Conservation (phyloP, 2,329 filamentous ascomycete species). For the Myriosclerotinia duriaeana region DNA sequence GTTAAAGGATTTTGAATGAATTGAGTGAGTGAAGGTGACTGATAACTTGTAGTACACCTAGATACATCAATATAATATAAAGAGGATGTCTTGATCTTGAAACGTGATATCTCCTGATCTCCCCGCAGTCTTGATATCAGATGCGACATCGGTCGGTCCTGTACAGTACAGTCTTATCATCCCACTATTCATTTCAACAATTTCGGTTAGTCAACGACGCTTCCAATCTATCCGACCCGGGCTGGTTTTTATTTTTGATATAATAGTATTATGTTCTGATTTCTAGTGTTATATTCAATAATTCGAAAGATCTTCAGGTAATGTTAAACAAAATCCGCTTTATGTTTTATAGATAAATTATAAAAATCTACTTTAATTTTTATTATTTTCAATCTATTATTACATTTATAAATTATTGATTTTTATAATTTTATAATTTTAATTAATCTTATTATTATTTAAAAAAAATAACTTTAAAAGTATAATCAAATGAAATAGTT, state of each 20-base stretch:
- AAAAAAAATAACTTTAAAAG: too few relatives aligned
- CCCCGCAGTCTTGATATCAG: not conserved
- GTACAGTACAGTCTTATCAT: not conserved
- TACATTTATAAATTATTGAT: too few relatives aligned
- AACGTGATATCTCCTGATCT: slow-evolving; percentile 14
- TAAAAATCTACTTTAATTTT: too few relatives aligned
- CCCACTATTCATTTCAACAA: not conserved
- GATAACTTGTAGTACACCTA: not conserved
- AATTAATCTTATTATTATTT: too few relatives aligned
- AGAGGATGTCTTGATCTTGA: not conserved
- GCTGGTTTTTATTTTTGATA: not conserved
- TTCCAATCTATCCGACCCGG: not conserved
- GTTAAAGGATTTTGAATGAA: not conserved
- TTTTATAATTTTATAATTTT: too few relatives aligned
- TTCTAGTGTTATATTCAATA: not conserved
- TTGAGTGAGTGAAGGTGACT: not conserved
- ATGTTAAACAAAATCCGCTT: too few relatives aligned
- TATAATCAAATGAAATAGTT: too few relatives aligned
- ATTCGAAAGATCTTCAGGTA: not conserved
- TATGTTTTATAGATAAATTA: too few relatives aligned
- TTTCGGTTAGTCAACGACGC: too few relatives aligned
- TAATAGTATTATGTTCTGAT: not conserved
- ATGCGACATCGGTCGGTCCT: not conserved
- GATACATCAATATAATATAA: not conserved
- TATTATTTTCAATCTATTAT: too few relatives aligned